Percentiles rank a stretch among this genome's conserved stretches.
Evolutionary conservation across 768 basidiomycete genomes (phyloP).

Genomic region (Infundibulicybe gibba): DNA sequence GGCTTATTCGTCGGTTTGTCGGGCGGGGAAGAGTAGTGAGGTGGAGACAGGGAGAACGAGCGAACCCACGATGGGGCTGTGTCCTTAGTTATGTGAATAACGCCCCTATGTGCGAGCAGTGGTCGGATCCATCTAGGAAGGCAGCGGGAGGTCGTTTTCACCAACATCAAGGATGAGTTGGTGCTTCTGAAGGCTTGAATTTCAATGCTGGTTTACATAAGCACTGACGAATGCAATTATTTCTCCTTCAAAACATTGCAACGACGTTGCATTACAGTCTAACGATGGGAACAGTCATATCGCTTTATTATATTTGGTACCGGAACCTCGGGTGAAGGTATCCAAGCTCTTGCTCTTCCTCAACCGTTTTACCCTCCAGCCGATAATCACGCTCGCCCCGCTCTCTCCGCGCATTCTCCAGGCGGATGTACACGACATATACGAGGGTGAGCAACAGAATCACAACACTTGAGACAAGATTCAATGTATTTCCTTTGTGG

Average conservation of each 20-base stretch:
- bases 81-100: too few species aligned
- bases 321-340: constrained; percentile 41
- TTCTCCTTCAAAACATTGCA: too few species aligned
- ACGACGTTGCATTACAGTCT: too few species aligned
- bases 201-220: too few species aligned
- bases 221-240: too few species aligned
- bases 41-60: constrained; percentile 6
- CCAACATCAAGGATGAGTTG: too few species aligned
- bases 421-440: constrained; percentile 29
- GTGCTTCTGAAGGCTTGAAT: too few species aligned
- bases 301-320: constrained; percentile 31
- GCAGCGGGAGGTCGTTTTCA: too few species aligned
- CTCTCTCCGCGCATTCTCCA: constrained; percentile 40
- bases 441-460: constrained; percentile 26
- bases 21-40: constrained; percentile 8
- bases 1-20: constrained; percentile 21
- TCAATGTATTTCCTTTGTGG: constrained; percentile 43
- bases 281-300: too few species aligned
- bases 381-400: constrained; percentile 39
- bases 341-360: constrained; percentile 36
- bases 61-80: too few species aligned
- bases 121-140: too few species aligned
- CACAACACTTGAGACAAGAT: constrained; percentile 32
- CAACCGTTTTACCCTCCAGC: constrained; percentile 29
- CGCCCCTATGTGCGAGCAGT: too few species aligned